Evolutionary conservation across 2,329 filamentous ascomycete species (phyloP), one percentile per base, ranked within the genome.

Genomic region (Penicillium sp.): DNA sequence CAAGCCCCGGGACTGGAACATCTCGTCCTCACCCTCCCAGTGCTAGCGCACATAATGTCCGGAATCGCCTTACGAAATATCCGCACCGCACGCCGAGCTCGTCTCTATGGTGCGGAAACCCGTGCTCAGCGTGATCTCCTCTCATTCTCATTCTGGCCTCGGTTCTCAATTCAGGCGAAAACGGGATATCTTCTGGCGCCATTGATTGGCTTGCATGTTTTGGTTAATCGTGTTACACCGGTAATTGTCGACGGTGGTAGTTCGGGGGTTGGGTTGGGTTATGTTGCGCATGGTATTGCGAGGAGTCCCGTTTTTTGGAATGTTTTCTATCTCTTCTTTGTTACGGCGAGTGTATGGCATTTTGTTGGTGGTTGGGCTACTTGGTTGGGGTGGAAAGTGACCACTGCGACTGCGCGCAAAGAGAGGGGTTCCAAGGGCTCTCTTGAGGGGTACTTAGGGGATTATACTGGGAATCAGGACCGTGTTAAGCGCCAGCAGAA

Each of bases 361-460:
- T 85, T 92, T 69, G 83, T 89, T 7, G 95, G 91, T 84, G 92
- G 92, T 2, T 84, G 85, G 74, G 89, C 90, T n/a, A 88, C 84
- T 70, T 97, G 90, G 89, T 75, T 92, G 53, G 85, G 85, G 0
- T 77, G 67, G 76, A 75, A 68, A 73, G 62, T 68, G n/a, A n/a
- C n/a, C n/a, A n/a, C n/a, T 72, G 75, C 63, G 17, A 75, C 65
- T 23, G 54, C 59, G 20, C 62, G 68, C 21, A 69, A 62, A 41
- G 60, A 66, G 37, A 59, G 60, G 12, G 52, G 59, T 3, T 55
- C 59, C 46, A 68, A 67, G 33, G 68, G 64, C 37, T 65, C 66
- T 1, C 59, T 69, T 32, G 70, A 64, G 41, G 67, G 65, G 17
- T 65, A 66, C 49, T 54, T 72, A 54, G 68, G 54, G 52, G n/a